Percentiles rank a stretch among this genome's conserved stretches.
These are phyloP conservation scores for Asterella californica DNA, from an alignment of 225 moss, liverwort and hornwort species.

Conservation along the genomic window DNA sequence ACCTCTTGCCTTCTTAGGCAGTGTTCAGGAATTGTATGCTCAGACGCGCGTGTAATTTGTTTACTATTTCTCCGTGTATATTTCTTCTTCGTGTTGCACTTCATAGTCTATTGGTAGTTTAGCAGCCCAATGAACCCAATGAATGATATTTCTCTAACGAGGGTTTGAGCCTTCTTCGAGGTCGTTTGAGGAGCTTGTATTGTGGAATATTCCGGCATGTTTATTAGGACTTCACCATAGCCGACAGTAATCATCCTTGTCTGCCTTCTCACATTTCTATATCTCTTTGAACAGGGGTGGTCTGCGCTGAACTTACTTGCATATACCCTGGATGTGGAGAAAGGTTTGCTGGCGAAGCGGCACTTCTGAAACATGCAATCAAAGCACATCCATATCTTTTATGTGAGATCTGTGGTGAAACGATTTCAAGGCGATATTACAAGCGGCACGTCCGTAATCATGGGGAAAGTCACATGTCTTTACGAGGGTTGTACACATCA, in stretches of 20 bases:
- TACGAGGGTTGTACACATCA: constrained; percentile 38
- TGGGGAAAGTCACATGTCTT: constrained; percentile 36
- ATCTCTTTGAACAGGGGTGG: constrained; percentile 9
- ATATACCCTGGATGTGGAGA: constrained; percentile 49
- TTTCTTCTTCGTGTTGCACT: neutral
- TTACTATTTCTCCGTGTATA: neutral
- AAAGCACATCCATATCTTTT: constrained; percentile 38
- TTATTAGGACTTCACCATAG: neutral
- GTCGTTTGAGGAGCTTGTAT: neutral
- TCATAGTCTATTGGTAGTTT: neutral
- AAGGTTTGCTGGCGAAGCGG: constrained; percentile 27
- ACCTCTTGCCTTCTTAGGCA: neutral
- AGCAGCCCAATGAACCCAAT: neutral
- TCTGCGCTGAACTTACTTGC: constrained; percentile 28
- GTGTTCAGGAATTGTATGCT: neutral
- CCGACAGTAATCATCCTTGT: neutral
- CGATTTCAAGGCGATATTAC: constrained; percentile 29
- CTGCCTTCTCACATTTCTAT: neutral
- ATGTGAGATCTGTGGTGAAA: constrained; percentile 47
- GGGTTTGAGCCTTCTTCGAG: neutral
- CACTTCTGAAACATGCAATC: constrained; percentile 35
- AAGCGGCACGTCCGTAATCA: constrained; percentile 31
- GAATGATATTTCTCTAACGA: neutral
- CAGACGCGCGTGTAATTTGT: neutral
- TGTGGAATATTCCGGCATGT: too few relatives aligned